Conservation (phyloP, 2,329 filamentous ascomycete genomes). For the Apiospora saccharicola region DNA sequence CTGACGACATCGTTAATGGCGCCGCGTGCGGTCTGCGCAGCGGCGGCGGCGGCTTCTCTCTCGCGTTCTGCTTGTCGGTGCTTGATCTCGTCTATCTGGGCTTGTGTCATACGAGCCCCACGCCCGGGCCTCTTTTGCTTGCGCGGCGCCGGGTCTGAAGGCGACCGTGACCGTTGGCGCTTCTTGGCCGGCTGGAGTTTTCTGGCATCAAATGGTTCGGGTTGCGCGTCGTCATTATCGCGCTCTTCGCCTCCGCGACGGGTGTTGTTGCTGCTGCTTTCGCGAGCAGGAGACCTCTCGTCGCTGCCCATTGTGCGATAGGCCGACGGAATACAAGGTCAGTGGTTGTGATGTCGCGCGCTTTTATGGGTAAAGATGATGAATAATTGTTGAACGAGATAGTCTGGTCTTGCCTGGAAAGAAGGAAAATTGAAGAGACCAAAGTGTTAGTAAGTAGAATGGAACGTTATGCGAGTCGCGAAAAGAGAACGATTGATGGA, state of each 20-base stretch:
- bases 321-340: conserved; percentile 12
- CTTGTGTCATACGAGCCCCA: conserved; percentile 70
- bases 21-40: conserved; percentile 47
- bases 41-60: conserved; percentile 46
- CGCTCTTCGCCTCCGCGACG: conserved; percentile 31
- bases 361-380: background rate
- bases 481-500: conserved; percentile 6
- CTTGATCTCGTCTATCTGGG: conserved; percentile 73
- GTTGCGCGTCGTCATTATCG: conserved; percentile 52
- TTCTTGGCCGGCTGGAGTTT: conserved; percentile 66
- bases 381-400: background rate
- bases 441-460: background rate
- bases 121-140: conserved; percentile 74
- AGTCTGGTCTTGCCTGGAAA: background rate
- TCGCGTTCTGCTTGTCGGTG: conserved; percentile 63
- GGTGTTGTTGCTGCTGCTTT: conserved; percentile 38
- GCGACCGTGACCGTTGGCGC: conserved; percentile 61
- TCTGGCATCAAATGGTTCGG: conserved; percentile 67
- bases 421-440: background rate
- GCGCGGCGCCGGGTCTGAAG: conserved; percentile 53
- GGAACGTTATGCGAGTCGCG: conserved; percentile 4
- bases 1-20: conserved; percentile 83
- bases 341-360: conserved; percentile 24
- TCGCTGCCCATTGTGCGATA: conserved; percentile 44
- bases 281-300: conserved; percentile 20